phyloP scores from a whole-genome alignment of 495 filamentous ascomycete genomes.

The Immersiella caudata region DNA sequence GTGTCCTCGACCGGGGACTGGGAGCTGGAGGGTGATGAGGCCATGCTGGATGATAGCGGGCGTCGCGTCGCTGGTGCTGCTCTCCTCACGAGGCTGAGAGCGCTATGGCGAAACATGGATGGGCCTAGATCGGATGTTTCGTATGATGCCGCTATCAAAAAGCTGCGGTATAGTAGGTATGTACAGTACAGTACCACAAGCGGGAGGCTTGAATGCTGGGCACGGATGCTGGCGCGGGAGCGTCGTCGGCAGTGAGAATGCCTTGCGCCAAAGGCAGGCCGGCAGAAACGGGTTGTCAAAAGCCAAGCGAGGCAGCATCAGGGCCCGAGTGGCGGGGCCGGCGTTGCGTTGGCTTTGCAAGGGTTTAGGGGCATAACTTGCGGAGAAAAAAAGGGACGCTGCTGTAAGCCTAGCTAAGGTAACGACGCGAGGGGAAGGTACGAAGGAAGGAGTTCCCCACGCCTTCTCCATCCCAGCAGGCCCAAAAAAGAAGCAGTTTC shows the following conservation, averaged over 20 bases:
- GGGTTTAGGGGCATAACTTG: not conserved
- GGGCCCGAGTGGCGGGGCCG: constrained; percentile 1
- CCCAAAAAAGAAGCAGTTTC: constrained; percentile 16
- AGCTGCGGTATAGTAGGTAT: not conserved
- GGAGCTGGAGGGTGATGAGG: constrained; percentile 53
- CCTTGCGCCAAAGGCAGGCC: not conserved
- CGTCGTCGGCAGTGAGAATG: constrained; percentile 6
- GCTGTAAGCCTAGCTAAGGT: not conserved
- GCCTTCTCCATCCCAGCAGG: not conserved
- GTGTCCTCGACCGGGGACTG: constrained; percentile 79
- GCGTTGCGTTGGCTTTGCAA: not conserved
- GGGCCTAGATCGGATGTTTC: not conserved
- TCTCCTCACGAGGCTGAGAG: constrained; percentile 39
- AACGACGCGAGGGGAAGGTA: not conserved
- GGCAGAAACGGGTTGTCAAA: constrained; percentile 4
- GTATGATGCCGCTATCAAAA: not conserved
- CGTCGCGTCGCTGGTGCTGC: constrained; percentile 30
- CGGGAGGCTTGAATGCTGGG: constrained; percentile 1
- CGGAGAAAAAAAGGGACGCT: not conserved
- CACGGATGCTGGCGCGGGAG: not conserved
- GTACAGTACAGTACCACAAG: not conserved
- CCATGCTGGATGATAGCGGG: constrained; percentile 50
- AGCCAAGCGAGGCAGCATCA: constrained; percentile 2
- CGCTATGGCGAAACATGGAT: constrained; percentile 47
- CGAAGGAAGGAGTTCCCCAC: constrained; percentile 26